A percentile compares a stretch with the other conserved stretches of the same genome.
These are phyloP conservation scores for Globisporangium barbulae DNA, from an alignment of 352 stramenopile species.

Conservation along the genomic window DNA sequence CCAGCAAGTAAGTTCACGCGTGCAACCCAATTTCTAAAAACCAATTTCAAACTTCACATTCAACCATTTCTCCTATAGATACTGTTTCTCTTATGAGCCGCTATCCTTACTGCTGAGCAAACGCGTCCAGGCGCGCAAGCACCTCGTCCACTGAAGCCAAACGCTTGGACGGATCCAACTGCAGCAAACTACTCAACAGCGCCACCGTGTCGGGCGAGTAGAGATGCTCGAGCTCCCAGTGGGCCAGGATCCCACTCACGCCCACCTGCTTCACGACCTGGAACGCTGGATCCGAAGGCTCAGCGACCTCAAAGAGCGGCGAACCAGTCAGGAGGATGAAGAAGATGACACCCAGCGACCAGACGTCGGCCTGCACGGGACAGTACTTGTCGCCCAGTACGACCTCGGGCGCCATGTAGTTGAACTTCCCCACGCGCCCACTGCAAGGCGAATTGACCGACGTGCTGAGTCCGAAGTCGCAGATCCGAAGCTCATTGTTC, in stretches of 20 bases:
- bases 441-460: slow-evolving; percentile 17
- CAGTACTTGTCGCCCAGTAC: slow-evolving; percentile 40
- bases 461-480: slow-evolving; percentile 45
- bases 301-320: slow-evolving; percentile 36
- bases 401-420: slow-evolving; percentile 66
- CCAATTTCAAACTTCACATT: neutral
- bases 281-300: slow-evolving; percentile 27
- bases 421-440: slow-evolving; percentile 52
- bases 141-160: neutral
- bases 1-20: no score
- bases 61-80: neutral
- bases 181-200: neutral
- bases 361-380: slow-evolving; percentile 47
- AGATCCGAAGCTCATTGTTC: slow-evolving; percentile 38
- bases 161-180: slow-evolving; percentile 15
- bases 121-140: neutral
- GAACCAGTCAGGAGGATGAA: slow-evolving; percentile 70
- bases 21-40: no score
- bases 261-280: slow-evolving; percentile 18
- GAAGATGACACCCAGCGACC: slow-evolving; percentile 62
- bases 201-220: slow-evolving; percentile 17
- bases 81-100: no score
- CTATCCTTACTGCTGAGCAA: neutral
- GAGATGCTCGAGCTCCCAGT: slow-evolving; percentile 23
- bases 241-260: slow-evolving; percentile 27